Conservation (phyloP, 2,329 filamentous ascomycete genomes). For the Paraphaeosphaeria minitans region DNA sequence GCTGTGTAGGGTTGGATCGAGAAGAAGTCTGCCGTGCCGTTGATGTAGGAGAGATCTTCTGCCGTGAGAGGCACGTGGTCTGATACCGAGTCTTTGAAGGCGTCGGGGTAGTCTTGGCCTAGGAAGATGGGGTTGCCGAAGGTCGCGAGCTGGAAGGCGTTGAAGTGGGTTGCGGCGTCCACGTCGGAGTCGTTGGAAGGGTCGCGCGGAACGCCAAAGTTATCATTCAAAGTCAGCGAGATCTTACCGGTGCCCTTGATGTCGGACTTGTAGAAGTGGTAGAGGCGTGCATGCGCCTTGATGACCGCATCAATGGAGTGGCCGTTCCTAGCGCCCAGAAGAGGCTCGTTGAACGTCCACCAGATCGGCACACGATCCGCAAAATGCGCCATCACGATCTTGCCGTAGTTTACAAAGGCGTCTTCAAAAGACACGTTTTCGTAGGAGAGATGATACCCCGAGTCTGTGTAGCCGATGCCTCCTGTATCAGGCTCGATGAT, state of each 20-base stretch:
- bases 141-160: conserved; percentile 49
- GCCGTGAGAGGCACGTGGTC: conserved; percentile 54
- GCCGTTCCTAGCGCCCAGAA: conserved; percentile 50
- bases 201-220: conserved; percentile 45
- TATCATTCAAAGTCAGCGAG: conserved; percentile 55
- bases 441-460: conserved; percentile 45
- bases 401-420: conserved; percentile 60
- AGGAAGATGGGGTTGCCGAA: conserved; percentile 62
- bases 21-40: conserved; percentile 59
- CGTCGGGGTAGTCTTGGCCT: conserved; percentile 57
- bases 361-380: conserved; percentile 58
- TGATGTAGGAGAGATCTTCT: conserved; percentile 50
- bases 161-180: conserved; percentile 53
- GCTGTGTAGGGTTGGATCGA: conserved; percentile 65
- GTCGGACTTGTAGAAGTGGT: conserved; percentile 61
- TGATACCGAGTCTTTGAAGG: conserved; percentile 44
- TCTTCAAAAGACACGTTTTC: conserved; percentile 56
- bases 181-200: conserved; percentile 50
- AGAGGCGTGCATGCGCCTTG: conserved; percentile 57
- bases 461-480: conserved; percentile 29
- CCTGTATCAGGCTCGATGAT: conserved; percentile 28
- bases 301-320: conserved; percentile 43
- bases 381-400: conserved; percentile 58
- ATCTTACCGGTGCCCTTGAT: conserved; percentile 58
- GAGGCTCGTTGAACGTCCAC: conserved; percentile 61